phyloP scores from a whole-genome alignment of 495 filamentous ascomycete species.

The Penicillium taxi region DNA sequence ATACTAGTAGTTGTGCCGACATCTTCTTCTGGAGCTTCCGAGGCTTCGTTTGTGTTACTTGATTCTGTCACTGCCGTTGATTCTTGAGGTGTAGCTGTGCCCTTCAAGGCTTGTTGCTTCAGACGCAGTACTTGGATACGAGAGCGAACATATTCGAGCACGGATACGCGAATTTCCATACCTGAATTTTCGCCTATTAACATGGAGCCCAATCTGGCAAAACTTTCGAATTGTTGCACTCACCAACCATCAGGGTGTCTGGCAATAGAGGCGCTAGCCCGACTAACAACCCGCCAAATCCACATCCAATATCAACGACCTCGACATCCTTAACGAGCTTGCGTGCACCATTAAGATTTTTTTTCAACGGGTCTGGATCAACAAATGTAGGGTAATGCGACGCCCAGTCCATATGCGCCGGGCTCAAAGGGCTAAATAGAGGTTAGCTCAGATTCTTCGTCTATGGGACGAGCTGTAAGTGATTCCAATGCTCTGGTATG shows the following conservation, averaged over 20 bases:
- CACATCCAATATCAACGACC: constrained; percentile 96
- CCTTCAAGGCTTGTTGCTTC: constrained; percentile 49
- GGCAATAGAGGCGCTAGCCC: constrained; percentile 76
- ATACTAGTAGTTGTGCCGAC: constrained; percentile 15
- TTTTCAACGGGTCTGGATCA: constrained; percentile 25
- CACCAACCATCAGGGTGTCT: constrained; percentile 72
- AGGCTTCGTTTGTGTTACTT: background rate
- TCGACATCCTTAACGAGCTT: constrained; percentile 63
- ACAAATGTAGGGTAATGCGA: constrained; percentile 70
- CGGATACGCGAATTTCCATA: constrained; percentile 85
- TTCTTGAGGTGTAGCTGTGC: constrained; percentile 6
- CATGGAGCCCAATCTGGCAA: background rate
- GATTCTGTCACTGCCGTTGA: constrained; percentile 1
- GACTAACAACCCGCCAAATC: constrained; percentile 85
- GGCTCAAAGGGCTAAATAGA: constrained; percentile 60
- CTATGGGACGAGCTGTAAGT: background rate
- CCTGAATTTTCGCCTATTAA: constrained; percentile 28
- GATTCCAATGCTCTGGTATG: background rate
- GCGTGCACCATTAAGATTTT: constrained; percentile 28
- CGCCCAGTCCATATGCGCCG: constrained; percentile 86
- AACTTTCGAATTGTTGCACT: constrained; percentile 17
- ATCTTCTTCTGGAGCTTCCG: constrained; percentile 25
- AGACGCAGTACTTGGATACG: constrained; percentile 71
- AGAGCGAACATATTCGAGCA: constrained; percentile 80
- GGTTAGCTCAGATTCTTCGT: constrained; percentile 9